Base-by-base conservation (phyloP, 805 yeast species). In the Yamadazyma takamatsuzukensis region DNA sequence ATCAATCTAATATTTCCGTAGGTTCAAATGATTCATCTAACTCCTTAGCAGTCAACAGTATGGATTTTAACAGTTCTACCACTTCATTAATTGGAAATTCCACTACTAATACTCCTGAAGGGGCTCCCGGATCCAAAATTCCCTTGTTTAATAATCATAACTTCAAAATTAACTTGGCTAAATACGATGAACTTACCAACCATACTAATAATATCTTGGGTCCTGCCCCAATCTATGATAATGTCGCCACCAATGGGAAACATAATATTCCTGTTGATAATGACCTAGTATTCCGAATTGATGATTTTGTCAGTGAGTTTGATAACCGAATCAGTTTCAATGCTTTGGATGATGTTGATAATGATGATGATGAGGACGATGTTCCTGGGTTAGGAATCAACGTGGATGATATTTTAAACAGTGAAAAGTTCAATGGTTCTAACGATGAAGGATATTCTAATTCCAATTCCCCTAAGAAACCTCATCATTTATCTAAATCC, bases 301-400 rank as follows among this genome's bases (percentile, higher is more conserved):
- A 63, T 38, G 64, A 62, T 33, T 63, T 63, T 35, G 48, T 56
- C 2, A 39, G 33, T 18, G 64, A 58, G 13, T 29, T 48, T 17
- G 64, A 60, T 36, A 41, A 31, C 32, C 36, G 21, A 13, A 12
- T 9, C 16, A 26, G 11, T 15, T 28, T 36, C 27, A 36, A 45
- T 28, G 43, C 42, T 3, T 40, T 46, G 21, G 59, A 51, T 27
- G 55, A 51, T 13, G 53, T 56, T 18, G 67, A 53, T 22, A 55
- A 51, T 34, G 56, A 54, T 12, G 56, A 50, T 29, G 54, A 46
- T 16, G 62, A 51, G 16, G 67, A 61, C 5, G 66, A 61, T 15
- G 67, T 60, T 22, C 54, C 51, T n/a, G 60, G 60, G 1, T 49
- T 64, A 28, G 72, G 69, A 2, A 63, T 65, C 30, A 68, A 64